These are phyloP conservation scores for Hypoxylon lenormandii DNA, from an alignment of 495 filamentous ascomycete species.

Conservation along the genomic window DNA sequence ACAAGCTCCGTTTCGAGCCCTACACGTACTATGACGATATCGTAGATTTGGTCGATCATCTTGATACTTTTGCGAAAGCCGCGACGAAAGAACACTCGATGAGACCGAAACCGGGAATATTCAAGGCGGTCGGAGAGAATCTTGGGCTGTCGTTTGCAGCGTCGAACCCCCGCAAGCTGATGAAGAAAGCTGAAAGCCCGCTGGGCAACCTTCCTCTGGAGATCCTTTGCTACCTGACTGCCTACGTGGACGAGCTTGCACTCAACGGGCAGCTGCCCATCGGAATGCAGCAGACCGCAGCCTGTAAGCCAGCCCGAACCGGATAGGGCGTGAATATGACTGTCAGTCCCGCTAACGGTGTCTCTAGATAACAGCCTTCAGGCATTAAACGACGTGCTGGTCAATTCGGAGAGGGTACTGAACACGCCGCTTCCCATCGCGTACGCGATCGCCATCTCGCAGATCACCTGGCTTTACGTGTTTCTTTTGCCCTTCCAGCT, in stretches of 20 bases:
- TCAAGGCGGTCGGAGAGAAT: constrained; percentile 75
- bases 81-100: constrained; percentile 68
- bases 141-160: constrained; percentile 76
- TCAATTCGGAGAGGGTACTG: constrained; percentile 81
- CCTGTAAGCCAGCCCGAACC: constrained; percentile 46
- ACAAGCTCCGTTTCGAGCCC: constrained; percentile 88
- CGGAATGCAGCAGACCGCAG: constrained; percentile 62
- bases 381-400: constrained; percentile 77
- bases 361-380: constrained; percentile 62
- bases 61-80: constrained; percentile 76
- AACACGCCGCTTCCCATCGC: constrained; percentile 86
- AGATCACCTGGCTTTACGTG: constrained; percentile 90
- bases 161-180: constrained; percentile 77
- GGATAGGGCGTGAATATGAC: background rate
- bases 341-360: constrained; percentile 13
- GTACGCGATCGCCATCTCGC: constrained; percentile 85
- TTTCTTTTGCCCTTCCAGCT: constrained; percentile 87
- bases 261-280: constrained; percentile 67
- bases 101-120: constrained; percentile 60
- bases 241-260: constrained; percentile 70
- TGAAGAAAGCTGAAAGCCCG: constrained; percentile 72
- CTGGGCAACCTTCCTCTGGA: constrained; percentile 83
- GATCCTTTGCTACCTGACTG: constrained; percentile 76
- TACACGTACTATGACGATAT: constrained; percentile 81
- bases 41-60: constrained; percentile 66